Evolutionary conservation across 139 green algal genomes (phyloP).

Genomic region (Closterium sp.): DNA sequence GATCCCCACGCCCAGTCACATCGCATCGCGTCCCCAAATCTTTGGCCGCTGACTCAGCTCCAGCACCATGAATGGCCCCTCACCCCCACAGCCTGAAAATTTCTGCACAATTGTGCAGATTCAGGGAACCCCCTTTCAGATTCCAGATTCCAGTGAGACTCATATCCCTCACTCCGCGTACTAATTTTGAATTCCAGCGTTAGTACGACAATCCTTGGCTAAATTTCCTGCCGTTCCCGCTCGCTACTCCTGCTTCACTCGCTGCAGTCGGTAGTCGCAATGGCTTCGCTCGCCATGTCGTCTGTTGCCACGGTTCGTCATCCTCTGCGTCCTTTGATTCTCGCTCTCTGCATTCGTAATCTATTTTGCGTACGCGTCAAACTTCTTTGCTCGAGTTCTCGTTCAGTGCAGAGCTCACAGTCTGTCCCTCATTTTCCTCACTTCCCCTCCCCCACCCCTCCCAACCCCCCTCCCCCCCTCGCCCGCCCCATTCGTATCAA

Average conservation of each 20-base stretch:
- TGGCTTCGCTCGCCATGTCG: neutral
- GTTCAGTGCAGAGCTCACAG: no score
- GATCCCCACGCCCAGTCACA: neutral
- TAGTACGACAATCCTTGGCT: neutral
- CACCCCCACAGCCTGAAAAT: neutral
- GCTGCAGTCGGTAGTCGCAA: neutral
- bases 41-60: neutral
- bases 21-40: neutral
- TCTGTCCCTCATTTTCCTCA: neutral
- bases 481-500: neutral
- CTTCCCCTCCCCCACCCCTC: neutral
- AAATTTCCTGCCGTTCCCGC: neutral
- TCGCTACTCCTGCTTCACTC: neutral
- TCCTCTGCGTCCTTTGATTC: neutral
- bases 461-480: neutral
- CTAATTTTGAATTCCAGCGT: no score
- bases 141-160: no score
- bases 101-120: neutral
- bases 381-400: no score
- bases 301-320: neutral
- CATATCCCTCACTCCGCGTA: no score
- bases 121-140: neutral
- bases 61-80: neutral
- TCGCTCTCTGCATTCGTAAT: no score
- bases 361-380: no score